phyloP scores from a whole-genome alignment of 2,329 filamentous ascomycete species.

The Paecilomyces dactylethromorphus region DNA sequence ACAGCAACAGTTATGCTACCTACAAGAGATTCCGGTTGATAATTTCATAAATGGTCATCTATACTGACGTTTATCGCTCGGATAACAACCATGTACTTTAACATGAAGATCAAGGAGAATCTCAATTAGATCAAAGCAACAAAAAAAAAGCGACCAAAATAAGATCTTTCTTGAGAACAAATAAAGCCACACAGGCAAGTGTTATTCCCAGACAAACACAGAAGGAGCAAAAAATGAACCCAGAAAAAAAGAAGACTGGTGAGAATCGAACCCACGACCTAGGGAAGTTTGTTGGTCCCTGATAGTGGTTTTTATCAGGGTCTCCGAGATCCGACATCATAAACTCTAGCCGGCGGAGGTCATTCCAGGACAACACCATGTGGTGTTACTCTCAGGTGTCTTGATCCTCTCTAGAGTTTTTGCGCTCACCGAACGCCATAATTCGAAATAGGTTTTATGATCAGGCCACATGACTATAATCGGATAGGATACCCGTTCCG shows the following conservation, averaged over 20 bases:
- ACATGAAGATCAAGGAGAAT: too few relatives aligned
- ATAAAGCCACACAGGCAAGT: neutral
- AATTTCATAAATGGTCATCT: too few relatives aligned
- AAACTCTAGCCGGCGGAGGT: neutral
- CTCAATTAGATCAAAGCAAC: too few relatives aligned
- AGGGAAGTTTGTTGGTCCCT: neutral
- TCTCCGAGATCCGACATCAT: neutral
- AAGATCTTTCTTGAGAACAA: too few relatives aligned
- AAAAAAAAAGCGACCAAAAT: too few relatives aligned
- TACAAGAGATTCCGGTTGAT: too few relatives aligned
- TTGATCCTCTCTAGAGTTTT: neutral
- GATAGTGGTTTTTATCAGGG: neutral
- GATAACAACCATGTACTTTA: too few relatives aligned
- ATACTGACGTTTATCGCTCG: too few relatives aligned
- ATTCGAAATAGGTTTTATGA: neutral
- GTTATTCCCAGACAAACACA: neutral
- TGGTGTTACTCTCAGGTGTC: too few relatives aligned
- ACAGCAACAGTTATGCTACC: too few relatives aligned
- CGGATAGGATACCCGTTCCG: neutral
- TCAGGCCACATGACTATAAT: neutral
- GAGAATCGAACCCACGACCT: neutral
- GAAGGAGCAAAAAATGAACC: neutral
- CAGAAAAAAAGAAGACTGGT: neutral
- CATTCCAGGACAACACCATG: too few relatives aligned
- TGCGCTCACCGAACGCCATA: neutral